Percentiles rank a stretch among this genome's conserved stretches.
These are phyloP conservation scores for Cordyceps cicadae DNA, from an alignment of 2,329 filamentous ascomycete genomes.

Conservation along the genomic window DNA sequence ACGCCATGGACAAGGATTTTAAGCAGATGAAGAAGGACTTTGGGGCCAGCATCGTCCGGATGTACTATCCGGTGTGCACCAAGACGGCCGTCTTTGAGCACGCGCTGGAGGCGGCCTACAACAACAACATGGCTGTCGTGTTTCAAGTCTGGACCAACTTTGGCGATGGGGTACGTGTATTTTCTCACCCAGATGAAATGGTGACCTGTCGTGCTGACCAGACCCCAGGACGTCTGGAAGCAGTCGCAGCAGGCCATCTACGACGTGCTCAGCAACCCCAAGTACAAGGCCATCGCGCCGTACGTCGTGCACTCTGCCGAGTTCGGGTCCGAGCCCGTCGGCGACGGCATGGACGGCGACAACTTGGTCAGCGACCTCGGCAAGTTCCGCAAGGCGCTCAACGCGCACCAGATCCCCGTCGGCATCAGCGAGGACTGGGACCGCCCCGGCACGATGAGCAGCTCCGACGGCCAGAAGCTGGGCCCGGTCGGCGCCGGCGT, in stretches of 20 bases:
- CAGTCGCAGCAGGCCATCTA: slow-evolving; percentile 17
- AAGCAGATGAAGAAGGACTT: slow-evolving; percentile 17
- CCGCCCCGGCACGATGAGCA: slow-evolving; percentile 15
- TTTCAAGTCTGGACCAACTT: slow-evolving; percentile 19
- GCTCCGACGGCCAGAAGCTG: slow-evolving; percentile 8
- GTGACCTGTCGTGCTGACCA: no score
- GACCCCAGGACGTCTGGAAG: slow-evolving; percentile 13
- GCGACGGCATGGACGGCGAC: slow-evolving; percentile 17
- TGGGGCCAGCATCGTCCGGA: slow-evolving; percentile 16
- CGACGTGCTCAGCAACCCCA: slow-evolving; percentile 14
- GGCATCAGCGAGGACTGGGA: slow-evolving; percentile 19
- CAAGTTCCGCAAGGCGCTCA: slow-evolving; percentile 14
- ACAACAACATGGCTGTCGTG: slow-evolving; percentile 17
- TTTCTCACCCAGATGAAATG: no score
- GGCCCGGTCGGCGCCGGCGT: slow-evolving; percentile 14
- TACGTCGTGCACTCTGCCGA: slow-evolving; percentile 17
- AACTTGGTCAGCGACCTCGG: slow-evolving; percentile 15
- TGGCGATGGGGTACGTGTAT: slow-evolving; percentile 15
- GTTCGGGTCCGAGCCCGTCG: slow-evolving; percentile 18
- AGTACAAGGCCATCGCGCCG: slow-evolving; percentile 13
- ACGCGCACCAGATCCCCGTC: slow-evolving; percentile 12
- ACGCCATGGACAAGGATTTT: slow-evolving; percentile 16
- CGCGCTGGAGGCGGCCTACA: slow-evolving; percentile 15
- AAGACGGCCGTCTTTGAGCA: slow-evolving; percentile 15
- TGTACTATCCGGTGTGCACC: slow-evolving; percentile 18